Evolutionary conservation across 768 basidiomycete genomes (phyloP).

Genomic region (Phylloporus sp.): DNA sequence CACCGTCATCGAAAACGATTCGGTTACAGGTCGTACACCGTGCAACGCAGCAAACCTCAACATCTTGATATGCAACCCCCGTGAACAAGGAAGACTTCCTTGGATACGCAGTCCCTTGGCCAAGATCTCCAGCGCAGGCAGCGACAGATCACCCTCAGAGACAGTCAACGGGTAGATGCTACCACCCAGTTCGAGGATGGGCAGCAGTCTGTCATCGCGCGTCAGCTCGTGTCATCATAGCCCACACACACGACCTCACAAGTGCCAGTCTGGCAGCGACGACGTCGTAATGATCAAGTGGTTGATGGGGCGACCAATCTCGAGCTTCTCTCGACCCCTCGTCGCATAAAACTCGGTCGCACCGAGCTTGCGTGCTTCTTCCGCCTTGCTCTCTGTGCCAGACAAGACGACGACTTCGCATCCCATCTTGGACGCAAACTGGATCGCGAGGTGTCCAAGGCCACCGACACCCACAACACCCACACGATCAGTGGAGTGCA

Average conservation of each 20-base stretch:
- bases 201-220: slow-evolving; percentile 25
- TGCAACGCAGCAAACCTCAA: slow-evolving; percentile 33
- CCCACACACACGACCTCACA: slow-evolving; percentile 17
- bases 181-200: slow-evolving; percentile 23
- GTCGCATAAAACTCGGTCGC: slow-evolving; percentile 36
- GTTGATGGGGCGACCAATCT: slow-evolving; percentile 25
- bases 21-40: slow-evolving; percentile 25
- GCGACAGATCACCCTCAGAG: slow-evolving; percentile 15
- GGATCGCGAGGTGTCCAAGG: slow-evolving; percentile 37
- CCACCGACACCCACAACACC: slow-evolving; percentile 35
- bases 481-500: slow-evolving; percentile 32
- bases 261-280: slow-evolving; percentile 26
- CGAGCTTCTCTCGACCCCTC: slow-evolving; percentile 22
- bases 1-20: slow-evolving; percentile 31
- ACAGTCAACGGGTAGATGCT: slow-evolving; percentile 27
- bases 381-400: slow-evolving; percentile 29
- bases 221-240: neutral
- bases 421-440: slow-evolving; percentile 39
- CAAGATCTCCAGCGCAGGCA: slow-evolving; percentile 21
- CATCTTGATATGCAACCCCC: slow-evolving; percentile 30
- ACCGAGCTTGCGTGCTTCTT: slow-evolving; percentile 32
- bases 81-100: slow-evolving; percentile 22
- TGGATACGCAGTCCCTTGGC: slow-evolving; percentile 23
- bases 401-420: slow-evolving; percentile 37
- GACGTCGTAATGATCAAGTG: slow-evolving; percentile 33